Evolutionary conservation across 2,329 filamentous ascomycete species (phyloP).

Genomic region (Phialophora macrospora): DNA sequence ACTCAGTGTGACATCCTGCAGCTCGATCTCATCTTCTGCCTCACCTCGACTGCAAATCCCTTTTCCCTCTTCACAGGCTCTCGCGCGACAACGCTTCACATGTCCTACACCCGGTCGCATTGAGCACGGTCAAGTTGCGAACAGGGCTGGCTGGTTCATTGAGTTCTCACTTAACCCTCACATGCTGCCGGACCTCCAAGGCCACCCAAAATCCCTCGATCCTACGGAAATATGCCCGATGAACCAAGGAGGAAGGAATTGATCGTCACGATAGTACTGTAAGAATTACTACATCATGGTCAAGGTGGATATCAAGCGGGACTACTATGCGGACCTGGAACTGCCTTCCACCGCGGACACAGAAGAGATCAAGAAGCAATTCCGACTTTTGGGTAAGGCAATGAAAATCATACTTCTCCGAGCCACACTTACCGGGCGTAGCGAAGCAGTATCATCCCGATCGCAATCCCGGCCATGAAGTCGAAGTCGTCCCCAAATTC

Average conservation of each 20-base stretch:
- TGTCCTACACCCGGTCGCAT: slow-evolving; percentile 13
- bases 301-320: slow-evolving; percentile 69
- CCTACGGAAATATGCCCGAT: slow-evolving; percentile 31
- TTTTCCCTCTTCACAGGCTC: neutral
- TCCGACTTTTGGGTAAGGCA: slow-evolving; percentile 74
- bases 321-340: slow-evolving; percentile 87
- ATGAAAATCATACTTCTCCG: slow-evolving; percentile 19
- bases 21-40: slow-evolving; percentile 24
- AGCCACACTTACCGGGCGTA: slow-evolving; percentile 44
- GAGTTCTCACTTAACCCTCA: slow-evolving; percentile 13
- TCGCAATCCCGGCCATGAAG: slow-evolving; percentile 81
- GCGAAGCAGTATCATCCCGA: slow-evolving; percentile 88
- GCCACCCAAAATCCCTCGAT: neutral
- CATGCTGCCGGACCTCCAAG: slow-evolving; percentile 7
- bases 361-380: slow-evolving; percentile 83
- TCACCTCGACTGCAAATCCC: slow-evolving; percentile 9
- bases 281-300: slow-evolving; percentile 57
- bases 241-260: slow-evolving; percentile 31
- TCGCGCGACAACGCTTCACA: slow-evolving; percentile 6
- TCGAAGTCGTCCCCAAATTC: slow-evolving; percentile 79
- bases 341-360: slow-evolving; percentile 69
- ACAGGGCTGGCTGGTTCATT: slow-evolving; percentile 5
- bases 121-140: slow-evolving; percentile 13
- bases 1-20: slow-evolving; percentile 13
- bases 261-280: slow-evolving; percentile 26